phyloP scores from a whole-genome alignment of 1,284 basidiomycete genomes.

The Ganoderma boninense region DNA sequence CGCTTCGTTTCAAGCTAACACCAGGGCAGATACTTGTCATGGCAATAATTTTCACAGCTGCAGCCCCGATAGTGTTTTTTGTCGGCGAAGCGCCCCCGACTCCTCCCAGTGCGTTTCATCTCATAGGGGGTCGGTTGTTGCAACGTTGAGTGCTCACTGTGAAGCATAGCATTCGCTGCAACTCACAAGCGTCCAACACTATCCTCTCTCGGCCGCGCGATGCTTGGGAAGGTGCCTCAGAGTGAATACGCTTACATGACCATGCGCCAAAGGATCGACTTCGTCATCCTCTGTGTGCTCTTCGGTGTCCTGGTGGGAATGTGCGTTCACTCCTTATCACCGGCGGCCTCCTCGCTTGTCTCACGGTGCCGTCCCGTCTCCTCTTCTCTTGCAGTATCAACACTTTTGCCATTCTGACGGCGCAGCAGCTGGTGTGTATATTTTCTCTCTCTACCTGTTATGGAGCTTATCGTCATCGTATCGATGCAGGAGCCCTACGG shows the following conservation, averaged over 20 bases:
- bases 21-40: constrained; percentile 67
- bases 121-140: neutral
- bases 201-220: constrained; percentile 61
- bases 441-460: neutral
- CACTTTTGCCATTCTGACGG: constrained; percentile 68
- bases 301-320: constrained; percentile 74
- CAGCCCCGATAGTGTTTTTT: constrained; percentile 62
- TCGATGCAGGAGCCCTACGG: constrained; percentile 69
- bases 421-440: constrained; percentile 67
- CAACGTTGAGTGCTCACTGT: neutral
- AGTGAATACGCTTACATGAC: constrained; percentile 62
- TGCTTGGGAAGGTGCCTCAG: constrained; percentile 54
- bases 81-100: constrained; percentile 57
- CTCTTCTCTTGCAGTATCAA: constrained; percentile 42
- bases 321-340: constrained; percentile 41
- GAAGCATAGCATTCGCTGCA: constrained; percentile 65
- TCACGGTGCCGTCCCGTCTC: neutral
- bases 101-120: constrained; percentile 69
- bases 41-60: constrained; percentile 73
- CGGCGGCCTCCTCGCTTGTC: neutral
- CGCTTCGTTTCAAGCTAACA: neutral
- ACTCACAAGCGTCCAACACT: constrained; percentile 64
- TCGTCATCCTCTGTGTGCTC: constrained; percentile 60
- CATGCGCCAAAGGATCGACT: constrained; percentile 71
- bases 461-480: neutral